Evolutionary conservation across 768 basidiomycete species (phyloP).

Genomic region (Suillus occidentalis): DNA sequence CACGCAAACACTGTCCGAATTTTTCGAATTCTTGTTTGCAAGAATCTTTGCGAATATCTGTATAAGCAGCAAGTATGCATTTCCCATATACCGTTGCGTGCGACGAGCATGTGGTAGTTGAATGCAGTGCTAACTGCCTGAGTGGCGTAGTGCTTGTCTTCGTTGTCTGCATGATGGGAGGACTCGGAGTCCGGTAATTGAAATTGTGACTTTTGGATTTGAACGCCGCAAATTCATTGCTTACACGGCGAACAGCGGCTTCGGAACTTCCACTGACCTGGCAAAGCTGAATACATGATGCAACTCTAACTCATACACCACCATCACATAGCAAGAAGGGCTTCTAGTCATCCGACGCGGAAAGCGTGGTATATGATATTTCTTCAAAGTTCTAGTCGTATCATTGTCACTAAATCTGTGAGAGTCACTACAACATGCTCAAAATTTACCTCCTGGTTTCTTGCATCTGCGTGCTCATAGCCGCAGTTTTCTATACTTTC

Average conservation of each 20-base stretch:
- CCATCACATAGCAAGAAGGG: not conserved
- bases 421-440: conserved; percentile 43
- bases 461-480: conserved; percentile 55
- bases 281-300: conserved; percentile 1
- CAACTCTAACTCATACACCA: not conserved
- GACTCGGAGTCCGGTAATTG: not conserved
- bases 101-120: conserved; percentile 68
- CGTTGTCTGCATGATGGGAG: conserved; percentile 21
- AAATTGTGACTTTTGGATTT: not conserved
- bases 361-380: not conserved
- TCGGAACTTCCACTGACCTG: not conserved
- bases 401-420: not conserved
- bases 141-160: conserved; percentile 44
- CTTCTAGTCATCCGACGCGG: not conserved
- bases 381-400: not conserved
- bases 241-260: not conserved
- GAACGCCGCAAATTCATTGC: not conserved
- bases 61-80: conserved; percentile 82
- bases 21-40: conserved; percentile 83
- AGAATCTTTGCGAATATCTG: conserved; percentile 79
- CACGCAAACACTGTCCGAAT: conserved; percentile 81
- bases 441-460: conserved; percentile 60
- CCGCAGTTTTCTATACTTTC: conserved; percentile 76
- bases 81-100: conserved; percentile 83
- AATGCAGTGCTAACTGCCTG: conserved; percentile 64